A percentile compares a stretch with the other conserved stretches of the same genome.
These are phyloP conservation scores for Ceratocystis colombiana DNA, from an alignment of 2,329 filamentous ascomycete species.

Conservation along the genomic window DNA sequence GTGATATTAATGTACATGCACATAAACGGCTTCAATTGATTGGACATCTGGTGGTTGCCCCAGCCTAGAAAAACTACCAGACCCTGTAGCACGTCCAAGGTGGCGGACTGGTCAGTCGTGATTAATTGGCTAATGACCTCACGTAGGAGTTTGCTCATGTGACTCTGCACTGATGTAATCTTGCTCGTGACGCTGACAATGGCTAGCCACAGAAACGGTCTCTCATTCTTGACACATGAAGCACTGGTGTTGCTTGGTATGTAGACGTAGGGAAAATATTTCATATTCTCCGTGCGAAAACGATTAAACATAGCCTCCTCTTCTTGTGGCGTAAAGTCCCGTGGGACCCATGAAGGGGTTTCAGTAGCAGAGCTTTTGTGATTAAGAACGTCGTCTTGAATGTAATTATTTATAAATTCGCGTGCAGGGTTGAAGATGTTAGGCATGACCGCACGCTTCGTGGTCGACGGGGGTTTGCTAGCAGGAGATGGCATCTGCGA, in stretches of 20 bases:
- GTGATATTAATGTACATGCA: conserved; percentile 22
- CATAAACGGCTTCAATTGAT: conserved; percentile 14
- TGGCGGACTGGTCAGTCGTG: conserved; percentile 28
- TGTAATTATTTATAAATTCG: conserved; percentile 20
- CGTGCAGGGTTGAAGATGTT: conserved; percentile 24
- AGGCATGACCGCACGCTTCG: conserved; percentile 20
- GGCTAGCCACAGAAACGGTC: conserved; percentile 35
- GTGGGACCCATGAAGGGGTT: conserved; percentile 19
- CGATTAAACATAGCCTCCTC: conserved; percentile 22
- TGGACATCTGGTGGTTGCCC: conserved; percentile 27
- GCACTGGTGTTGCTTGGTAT: conserved; percentile 27
- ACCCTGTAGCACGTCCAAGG: conserved; percentile 30
- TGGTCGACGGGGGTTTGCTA: conserved; percentile 3
- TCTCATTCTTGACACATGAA: conserved; percentile 30
- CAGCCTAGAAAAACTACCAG: conserved; percentile 30
- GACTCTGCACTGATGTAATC: conserved; percentile 28
- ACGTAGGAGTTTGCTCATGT: conserved; percentile 28
- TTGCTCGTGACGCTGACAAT: conserved; percentile 32
- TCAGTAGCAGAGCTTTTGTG: not conserved
- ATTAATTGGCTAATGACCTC: conserved; percentile 29
- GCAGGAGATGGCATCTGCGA: conserved; percentile 20
- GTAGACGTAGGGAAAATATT: conserved; percentile 30
- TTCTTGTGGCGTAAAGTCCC: conserved; percentile 7
- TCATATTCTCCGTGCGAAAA: conserved; percentile 28
- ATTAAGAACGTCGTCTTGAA: conserved; percentile 12